phyloP scores from a whole-genome alignment of 371 early-diverging fungal species.

The Lichtheimia ramosa region DNA sequence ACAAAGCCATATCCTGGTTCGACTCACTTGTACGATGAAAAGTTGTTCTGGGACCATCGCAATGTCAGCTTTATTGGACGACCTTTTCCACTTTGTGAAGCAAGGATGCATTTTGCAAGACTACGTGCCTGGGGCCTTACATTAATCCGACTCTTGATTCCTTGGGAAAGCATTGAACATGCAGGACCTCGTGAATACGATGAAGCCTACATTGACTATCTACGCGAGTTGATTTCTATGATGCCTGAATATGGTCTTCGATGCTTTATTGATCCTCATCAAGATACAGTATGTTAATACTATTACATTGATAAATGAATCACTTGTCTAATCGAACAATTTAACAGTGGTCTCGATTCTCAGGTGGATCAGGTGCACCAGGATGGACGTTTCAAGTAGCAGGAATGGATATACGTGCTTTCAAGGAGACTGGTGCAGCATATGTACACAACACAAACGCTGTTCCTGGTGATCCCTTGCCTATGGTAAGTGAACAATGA shows the following conservation, averaged over 20 bases:
- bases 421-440: conserved; percentile 76
- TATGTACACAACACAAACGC: conserved; percentile 74
- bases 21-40: conserved; percentile 51
- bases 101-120: conserved; percentile 73
- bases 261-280: conserved; percentile 81
- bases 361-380: conserved; percentile 72
- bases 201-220: conserved; percentile 77
- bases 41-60: conserved; percentile 62
- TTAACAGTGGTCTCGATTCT: conserved; percentile 70
- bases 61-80: conserved; percentile 66
- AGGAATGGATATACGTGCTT: conserved; percentile 68
- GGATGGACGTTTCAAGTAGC: conserved; percentile 73
- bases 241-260: conserved; percentile 75
- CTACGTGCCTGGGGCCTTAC: conserved; percentile 80
- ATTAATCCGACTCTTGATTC: conserved; percentile 67
- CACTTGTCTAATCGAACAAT: too few relatives aligned
- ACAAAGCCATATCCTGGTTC: conserved; percentile 53
- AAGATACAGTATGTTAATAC: conserved; percentile 50
- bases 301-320: not conserved
- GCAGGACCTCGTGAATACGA: conserved; percentile 77
- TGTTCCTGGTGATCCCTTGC: conserved; percentile 60
- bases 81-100: conserved; percentile 79
- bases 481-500: conserved; percentile 56
- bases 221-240: conserved; percentile 58
- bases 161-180: conserved; percentile 86